Conservation (phyloP, 129 eudicot genomes). For the Arctium lappa region DNA sequence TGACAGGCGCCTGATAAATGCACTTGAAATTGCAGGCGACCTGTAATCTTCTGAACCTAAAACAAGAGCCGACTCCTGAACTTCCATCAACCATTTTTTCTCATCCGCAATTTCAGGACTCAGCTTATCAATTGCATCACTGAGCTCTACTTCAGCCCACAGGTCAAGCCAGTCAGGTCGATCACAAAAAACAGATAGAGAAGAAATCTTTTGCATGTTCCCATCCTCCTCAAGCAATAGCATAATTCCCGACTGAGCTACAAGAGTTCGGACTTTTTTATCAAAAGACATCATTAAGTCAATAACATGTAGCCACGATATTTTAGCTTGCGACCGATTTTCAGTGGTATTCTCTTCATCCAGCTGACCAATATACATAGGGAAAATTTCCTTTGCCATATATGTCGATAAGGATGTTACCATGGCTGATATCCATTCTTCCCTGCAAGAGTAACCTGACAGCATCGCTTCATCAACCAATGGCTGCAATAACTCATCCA, state of each 20-base stretch:
- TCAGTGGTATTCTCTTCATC: constrained; percentile 47
- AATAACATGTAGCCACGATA: constrained; percentile 76
- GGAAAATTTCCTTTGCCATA: constrained; percentile 82
- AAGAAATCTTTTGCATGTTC: constrained; percentile 55
- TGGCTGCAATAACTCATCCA: constrained; percentile 95
- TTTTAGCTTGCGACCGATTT: constrained; percentile 46
- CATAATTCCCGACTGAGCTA: constrained; percentile 60
- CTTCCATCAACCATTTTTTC: constrained; percentile 55
- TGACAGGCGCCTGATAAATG: constrained; percentile 46
- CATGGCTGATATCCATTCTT: constrained; percentile 96
- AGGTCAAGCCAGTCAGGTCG: constrained; percentile 96
- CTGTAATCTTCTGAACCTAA: constrained; percentile 56
- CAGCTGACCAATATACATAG: constrained; percentile 49
- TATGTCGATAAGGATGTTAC: constrained; percentile 77
- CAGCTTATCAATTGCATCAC: constrained; percentile 49
- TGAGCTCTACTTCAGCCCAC: constrained; percentile 86
- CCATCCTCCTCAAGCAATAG: constrained; percentile 55
- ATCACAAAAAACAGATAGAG: constrained; percentile 77
- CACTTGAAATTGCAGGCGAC: constrained; percentile 63
- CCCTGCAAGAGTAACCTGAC: constrained; percentile 89
- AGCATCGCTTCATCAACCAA: constrained; percentile 91
- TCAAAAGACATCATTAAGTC: constrained; percentile 90
- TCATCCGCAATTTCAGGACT: constrained; percentile 69
- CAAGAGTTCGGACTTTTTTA: constrained; percentile 62
- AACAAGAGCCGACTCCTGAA: constrained; percentile 41